These are phyloP conservation scores for Barnettozyma salicaria DNA, from an alignment of 805 yeast genomes.

Conservation along the genomic window DNA sequence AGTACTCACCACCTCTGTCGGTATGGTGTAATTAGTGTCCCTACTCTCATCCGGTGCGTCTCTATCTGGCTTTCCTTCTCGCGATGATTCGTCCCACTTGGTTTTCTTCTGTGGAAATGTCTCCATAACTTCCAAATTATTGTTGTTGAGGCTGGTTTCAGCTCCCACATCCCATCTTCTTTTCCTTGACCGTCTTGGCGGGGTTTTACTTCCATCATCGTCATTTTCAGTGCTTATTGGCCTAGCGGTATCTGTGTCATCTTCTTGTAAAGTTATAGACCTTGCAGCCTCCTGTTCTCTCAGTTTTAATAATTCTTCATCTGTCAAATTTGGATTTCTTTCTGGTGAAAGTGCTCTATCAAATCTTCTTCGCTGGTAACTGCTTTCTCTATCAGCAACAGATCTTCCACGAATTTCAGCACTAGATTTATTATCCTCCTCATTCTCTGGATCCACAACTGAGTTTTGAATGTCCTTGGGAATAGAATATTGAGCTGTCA, in stretches of 20 bases:
- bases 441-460: constrained; percentile 24
- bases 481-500: constrained; percentile 38
- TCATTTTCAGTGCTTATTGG: neutral
- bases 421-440: no score
- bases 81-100: constrained; percentile 11
- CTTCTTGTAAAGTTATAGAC: constrained; percentile 10
- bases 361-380: constrained; percentile 40
- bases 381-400: constrained; percentile 35
- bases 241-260: neutral
- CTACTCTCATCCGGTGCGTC: neutral
- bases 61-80: neutral
- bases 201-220: constrained; percentile 22
- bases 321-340: constrained; percentile 29
- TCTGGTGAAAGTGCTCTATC: constrained; percentile 28
- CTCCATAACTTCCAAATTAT: no score
- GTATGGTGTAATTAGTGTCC: constrained; percentile 41
- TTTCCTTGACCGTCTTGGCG: constrained; percentile 23
- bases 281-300: constrained; percentile 37
- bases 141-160: constrained; percentile 10
- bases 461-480: constrained; percentile 30
- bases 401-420: constrained; percentile 25
- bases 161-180: constrained; percentile 24
- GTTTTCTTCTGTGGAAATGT: no score
- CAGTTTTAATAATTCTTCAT: constrained; percentile 37
- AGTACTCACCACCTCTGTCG: constrained; percentile 32